phyloP scores from a whole-genome alignment of 306 rosid species.

The Cicer arietinum region DNA sequence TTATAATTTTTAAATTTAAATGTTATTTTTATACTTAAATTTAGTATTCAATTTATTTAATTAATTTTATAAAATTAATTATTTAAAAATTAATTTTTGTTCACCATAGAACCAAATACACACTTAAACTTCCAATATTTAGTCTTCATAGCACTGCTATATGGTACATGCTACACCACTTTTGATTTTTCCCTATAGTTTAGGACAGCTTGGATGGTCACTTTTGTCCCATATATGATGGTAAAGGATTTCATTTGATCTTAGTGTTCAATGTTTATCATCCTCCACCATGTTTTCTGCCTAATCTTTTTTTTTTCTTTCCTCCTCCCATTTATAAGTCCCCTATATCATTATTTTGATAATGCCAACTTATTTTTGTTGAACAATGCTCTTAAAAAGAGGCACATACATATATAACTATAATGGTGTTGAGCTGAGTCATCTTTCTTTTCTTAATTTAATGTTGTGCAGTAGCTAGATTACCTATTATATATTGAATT shows the following conservation, averaged over 20 bases:
- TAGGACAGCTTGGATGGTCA: constrained; percentile 59
- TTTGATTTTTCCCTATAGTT: constrained; percentile 44
- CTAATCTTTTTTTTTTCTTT: background rate
- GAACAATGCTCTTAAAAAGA: constrained; percentile 5
- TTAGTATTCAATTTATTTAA: too few species aligned
- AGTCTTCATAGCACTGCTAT: constrained; percentile 22
- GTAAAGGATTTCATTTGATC: constrained; percentile 50
- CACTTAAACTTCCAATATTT: constrained; percentile 28
- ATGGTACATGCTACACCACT: constrained; percentile 45
- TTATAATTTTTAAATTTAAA: too few species aligned
- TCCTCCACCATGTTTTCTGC: constrained; percentile 40
- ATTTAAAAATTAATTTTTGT: too few species aligned
- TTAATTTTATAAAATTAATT: too few species aligned
- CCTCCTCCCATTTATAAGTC: background rate
- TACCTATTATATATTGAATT: background rate
- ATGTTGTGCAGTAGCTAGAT: background rate
- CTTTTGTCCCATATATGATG: constrained; percentile 65
- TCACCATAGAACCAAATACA: too few species aligned
- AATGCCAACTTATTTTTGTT: constrained; percentile 15
- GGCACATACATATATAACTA: background rate
- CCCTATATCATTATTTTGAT: constrained; percentile 9
- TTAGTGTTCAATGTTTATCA: constrained; percentile 46
- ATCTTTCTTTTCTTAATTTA: constrained; percentile 36
- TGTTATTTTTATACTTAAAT: too few species aligned
- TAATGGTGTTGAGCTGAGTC: constrained; percentile 12